A percentile compares a stretch with the other conserved stretches of the same genome.
These are phyloP conservation scores for Exophiala calicioides DNA, from an alignment of 2,329 filamentous ascomycete species.

Conservation along the genomic window DNA sequence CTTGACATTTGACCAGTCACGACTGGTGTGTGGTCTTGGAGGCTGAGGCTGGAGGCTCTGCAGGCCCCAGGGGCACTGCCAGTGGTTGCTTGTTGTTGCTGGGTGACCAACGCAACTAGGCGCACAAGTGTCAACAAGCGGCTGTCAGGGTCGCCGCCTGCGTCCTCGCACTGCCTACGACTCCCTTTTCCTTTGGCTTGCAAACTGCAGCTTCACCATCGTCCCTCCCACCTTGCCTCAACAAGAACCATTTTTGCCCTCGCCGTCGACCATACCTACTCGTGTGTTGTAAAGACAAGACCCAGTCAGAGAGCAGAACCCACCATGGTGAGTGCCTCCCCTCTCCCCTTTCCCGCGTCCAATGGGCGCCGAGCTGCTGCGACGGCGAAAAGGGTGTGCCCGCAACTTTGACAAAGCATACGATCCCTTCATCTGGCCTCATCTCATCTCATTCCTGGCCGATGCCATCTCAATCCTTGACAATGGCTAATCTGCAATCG, in stretches of 20 bases:
- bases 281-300: no score
- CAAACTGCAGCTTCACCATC: no score
- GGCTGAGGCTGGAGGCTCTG: slow-evolving; percentile 1
- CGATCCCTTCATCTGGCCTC: no score
- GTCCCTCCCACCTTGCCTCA: no score
- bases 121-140: slow-evolving; percentile 21
- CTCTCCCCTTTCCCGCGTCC: slow-evolving; percentile 20
- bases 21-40: no score
- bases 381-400: slow-evolving; percentile 14
- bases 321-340: slow-evolving; percentile 26
- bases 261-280: no score
- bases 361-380: slow-evolving; percentile 6
- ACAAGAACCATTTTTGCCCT: no score
- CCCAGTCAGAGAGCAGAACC: no score
- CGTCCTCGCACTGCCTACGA: no score
- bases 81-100: slow-evolving; percentile 12
- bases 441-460: slow-evolving; percentile 1
- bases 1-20: no score
- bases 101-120: slow-evolving; percentile 10
- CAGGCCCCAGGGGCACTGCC: background rate
- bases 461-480: slow-evolving; percentile 6
- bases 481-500: slow-evolving; percentile 28
- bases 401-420: slow-evolving; percentile 5
- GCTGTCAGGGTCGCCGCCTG: no score
- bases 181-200: no score